phyloP scores from a whole-genome alignment of 768 basidiomycete genomes.

The Lactifluus echinatus region DNA sequence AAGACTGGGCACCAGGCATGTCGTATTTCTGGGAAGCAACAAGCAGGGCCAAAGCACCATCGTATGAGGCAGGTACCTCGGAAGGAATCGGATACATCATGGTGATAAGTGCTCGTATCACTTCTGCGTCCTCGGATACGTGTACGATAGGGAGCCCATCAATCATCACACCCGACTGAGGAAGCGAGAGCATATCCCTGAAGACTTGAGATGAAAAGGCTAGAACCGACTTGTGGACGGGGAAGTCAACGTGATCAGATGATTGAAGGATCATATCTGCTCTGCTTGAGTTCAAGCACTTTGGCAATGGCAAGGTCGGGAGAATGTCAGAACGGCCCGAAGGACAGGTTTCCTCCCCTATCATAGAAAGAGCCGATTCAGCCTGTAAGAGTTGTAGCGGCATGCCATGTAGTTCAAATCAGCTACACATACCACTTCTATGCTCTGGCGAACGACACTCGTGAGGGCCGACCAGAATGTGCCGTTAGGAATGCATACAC shows the following conservation, averaged over 20 bases:
- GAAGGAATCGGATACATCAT: constrained; percentile 3
- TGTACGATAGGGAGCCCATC: constrained; percentile 16
- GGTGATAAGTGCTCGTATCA: constrained; percentile 11
- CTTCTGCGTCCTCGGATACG: constrained; percentile 6
- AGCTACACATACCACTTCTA: background rate
- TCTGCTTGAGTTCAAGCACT: background rate
- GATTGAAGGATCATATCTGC: constrained; percentile 6
- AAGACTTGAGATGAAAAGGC: constrained; percentile 27
- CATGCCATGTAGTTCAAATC: background rate
- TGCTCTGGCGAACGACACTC: background rate
- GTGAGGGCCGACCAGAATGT: constrained; percentile 1
- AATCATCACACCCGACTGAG: background rate
- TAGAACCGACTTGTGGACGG: constrained; percentile 27
- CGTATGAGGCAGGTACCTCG: background rate
- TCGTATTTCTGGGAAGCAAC: constrained; percentile 23
- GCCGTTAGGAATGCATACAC: background rate
- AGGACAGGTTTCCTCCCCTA: background rate
- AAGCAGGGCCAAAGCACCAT: constrained; percentile 4
- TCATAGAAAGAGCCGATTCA: background rate
- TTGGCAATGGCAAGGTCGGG: background rate
- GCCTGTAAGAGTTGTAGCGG: background rate
- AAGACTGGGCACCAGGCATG: constrained; percentile 11
- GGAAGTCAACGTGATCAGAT: constrained; percentile 16
- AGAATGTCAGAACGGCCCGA: background rate
- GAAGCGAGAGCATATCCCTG: constrained; percentile 25